A percentile compares a stretch with the other conserved stretches of the same genome.
These are phyloP conservation scores for Pilasporangium apinafurcum DNA, from an alignment of 352 stramenopile species.

Conservation along the genomic window DNA sequence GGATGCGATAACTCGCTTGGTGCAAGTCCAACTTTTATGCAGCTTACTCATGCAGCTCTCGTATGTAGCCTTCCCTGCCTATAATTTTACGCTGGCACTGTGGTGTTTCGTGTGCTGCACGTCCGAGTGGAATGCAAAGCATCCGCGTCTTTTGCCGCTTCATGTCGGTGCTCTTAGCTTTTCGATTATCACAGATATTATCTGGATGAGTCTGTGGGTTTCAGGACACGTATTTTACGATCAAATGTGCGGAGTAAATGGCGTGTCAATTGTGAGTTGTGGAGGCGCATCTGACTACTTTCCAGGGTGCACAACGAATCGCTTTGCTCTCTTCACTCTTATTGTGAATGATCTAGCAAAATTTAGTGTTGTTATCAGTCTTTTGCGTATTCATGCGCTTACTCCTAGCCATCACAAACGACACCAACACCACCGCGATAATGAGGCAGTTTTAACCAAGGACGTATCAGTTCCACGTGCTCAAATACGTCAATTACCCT, in stretches of 20 bases:
- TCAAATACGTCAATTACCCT: no score
- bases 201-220: constrained; percentile 77
- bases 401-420: no score
- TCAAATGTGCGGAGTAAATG: constrained; percentile 52
- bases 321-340: constrained; percentile 58
- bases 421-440: no score
- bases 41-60: constrained; percentile 72
- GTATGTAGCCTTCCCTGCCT: constrained; percentile 75
- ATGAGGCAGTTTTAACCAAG: no score
- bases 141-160: constrained; percentile 40
- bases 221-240: constrained; percentile 71
- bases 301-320: constrained; percentile 65
- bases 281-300: constrained; percentile 51
- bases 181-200: constrained; percentile 57
- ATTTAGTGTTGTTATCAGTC: constrained; percentile 19
- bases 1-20: constrained; percentile 23
- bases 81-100: constrained; percentile 72
- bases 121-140: constrained; percentile 35
- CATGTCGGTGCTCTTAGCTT: constrained; percentile 40
- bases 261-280: constrained; percentile 63
- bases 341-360: constrained; percentile 57
- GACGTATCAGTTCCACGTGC: no score
- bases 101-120: constrained; percentile 60
- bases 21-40: constrained; percentile 43
- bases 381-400: constrained; percentile 44